phyloP scores from a whole-genome alignment of 2,329 filamentous ascomycete genomes.

The Phialophora chinensis region DNA sequence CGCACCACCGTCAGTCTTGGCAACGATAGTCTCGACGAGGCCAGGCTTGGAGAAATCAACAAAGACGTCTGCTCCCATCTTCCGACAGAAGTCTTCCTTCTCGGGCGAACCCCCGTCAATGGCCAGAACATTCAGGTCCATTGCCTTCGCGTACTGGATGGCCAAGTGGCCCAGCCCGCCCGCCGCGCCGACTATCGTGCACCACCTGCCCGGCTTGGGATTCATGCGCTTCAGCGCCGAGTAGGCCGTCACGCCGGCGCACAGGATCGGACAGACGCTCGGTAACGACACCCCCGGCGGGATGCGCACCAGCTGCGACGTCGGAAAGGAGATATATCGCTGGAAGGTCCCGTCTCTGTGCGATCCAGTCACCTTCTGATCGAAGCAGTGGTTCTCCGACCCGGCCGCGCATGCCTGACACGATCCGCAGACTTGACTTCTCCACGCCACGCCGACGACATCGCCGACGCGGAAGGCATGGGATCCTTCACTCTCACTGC shows the following conservation, averaged over 20 bases:
- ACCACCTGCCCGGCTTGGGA: slow-evolving; percentile 16
- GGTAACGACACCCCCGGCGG: slow-evolving; percentile 13
- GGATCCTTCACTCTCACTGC: not conserved
- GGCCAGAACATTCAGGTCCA: slow-evolving; percentile 15
- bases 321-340: slow-evolving; percentile 20
- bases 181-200: slow-evolving; percentile 16
- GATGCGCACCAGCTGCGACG: slow-evolving; percentile 14
- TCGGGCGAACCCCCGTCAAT: slow-evolving; percentile 12
- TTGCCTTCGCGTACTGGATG: slow-evolving; percentile 17
- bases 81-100: slow-evolving; percentile 18
- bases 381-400: slow-evolving; percentile 20
- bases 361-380: slow-evolving; percentile 17
- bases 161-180: slow-evolving; percentile 20
- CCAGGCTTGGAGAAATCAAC: slow-evolving; percentile 15
- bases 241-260: slow-evolving; percentile 15
- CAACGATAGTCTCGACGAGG: slow-evolving; percentile 7
- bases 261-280: slow-evolving; percentile 14
- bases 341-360: slow-evolving; percentile 21
- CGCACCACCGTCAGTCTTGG: slow-evolving; percentile 12
- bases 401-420: slow-evolving; percentile 17
- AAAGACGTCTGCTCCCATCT: slow-evolving; percentile 21
- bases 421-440: slow-evolving; percentile 17
- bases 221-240: slow-evolving; percentile 11
- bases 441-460: slow-evolving; percentile 18
- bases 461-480: slow-evolving; percentile 15